Conservation (phyloP, 169 alveolate genomes). For the Eimeria sp. region DNA sequence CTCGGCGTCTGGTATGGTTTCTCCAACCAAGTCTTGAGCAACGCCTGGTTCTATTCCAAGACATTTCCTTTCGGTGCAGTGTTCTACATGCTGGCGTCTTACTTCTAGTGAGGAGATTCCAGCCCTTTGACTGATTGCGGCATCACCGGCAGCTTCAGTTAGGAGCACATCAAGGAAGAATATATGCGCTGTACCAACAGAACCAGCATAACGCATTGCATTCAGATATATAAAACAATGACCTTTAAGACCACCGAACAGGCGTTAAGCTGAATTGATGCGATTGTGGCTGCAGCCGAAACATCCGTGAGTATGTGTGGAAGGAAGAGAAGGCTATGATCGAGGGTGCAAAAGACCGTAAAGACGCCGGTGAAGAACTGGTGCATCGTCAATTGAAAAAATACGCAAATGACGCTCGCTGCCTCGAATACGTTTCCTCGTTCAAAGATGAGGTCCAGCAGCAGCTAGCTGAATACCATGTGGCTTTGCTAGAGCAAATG, state of each 20-base stretch:
- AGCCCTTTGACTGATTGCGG: background rate
- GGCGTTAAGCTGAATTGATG: background rate
- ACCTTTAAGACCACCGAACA: background rate
- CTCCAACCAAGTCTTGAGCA: constrained; percentile 91
- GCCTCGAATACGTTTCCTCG: constrained; percentile 81
- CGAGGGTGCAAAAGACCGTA: constrained; percentile 88
- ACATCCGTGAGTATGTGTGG: constrained; percentile 89
- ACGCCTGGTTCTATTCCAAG: constrained; percentile 94
- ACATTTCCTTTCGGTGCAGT: constrained; percentile 94
- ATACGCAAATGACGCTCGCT: constrained; percentile 84
- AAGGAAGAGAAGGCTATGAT: constrained; percentile 91
- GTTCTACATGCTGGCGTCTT: constrained; percentile 93
- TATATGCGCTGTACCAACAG: too few species aligned
- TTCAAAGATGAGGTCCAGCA: constrained; percentile 84
- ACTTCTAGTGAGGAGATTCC: constrained; percentile 88
- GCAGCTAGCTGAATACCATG: constrained; percentile 77
- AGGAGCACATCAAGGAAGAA: background rate
- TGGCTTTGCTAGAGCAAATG: constrained; percentile 80
- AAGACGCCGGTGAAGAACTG: constrained; percentile 90
- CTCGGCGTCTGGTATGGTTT: constrained; percentile 93
- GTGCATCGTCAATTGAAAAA: constrained; percentile 89
- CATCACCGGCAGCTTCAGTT: background rate
- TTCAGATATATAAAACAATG: too few species aligned
- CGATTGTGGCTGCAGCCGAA: constrained; percentile 82
- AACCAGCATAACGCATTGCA: too few species aligned